Evolutionary conservation across 257 asterid species (phyloP).

Genomic region (Rhazya stricta): DNA sequence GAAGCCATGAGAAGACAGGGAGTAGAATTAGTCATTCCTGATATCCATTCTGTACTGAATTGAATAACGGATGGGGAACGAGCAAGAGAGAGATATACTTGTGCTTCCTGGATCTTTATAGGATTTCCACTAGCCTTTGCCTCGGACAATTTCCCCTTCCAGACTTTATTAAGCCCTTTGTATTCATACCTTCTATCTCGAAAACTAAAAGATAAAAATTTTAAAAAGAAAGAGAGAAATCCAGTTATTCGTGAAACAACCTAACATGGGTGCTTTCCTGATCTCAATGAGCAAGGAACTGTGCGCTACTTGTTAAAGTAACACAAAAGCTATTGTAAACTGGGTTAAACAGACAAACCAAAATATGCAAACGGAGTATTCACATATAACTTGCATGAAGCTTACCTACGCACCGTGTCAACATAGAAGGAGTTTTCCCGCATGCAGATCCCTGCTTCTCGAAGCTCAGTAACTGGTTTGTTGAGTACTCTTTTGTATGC

Average conservation of each 20-base stretch:
- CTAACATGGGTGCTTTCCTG: slow-evolving; percentile 5
- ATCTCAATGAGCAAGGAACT: neutral
- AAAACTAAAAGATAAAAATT: slow-evolving; percentile 49
- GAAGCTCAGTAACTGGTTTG: slow-evolving; percentile 90
- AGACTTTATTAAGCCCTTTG: slow-evolving; percentile 91
- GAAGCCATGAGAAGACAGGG: slow-evolving; percentile 23
- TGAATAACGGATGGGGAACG: neutral
- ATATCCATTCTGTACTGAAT: neutral
- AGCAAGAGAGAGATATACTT: slow-evolving; percentile 42
- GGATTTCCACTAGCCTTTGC: slow-evolving; percentile 92
- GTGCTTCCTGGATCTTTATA: slow-evolving; percentile 95
- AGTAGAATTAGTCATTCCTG: neutral
- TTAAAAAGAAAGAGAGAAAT: slow-evolving; percentile 12
- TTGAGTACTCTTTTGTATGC: slow-evolving; percentile 92
- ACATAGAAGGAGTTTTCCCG: slow-evolving; percentile 97
- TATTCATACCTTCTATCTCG: slow-evolving; percentile 98
- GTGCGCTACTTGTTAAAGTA: neutral
- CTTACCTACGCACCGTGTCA: slow-evolving; percentile 96
- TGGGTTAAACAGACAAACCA: slow-evolving; percentile 9
- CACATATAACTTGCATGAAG: slow-evolving; percentile 3
- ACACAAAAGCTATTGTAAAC: neutral
- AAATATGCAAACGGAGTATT: slow-evolving; percentile 2
- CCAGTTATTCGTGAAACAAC: slow-evolving; percentile 7
- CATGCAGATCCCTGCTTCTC: slow-evolving; percentile 99
- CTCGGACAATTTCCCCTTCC: slow-evolving; percentile 95